These are phyloP conservation scores for Dittrichia graveolens DNA, from an alignment of 129 eudicot species.

Conservation along the genomic window DNA sequence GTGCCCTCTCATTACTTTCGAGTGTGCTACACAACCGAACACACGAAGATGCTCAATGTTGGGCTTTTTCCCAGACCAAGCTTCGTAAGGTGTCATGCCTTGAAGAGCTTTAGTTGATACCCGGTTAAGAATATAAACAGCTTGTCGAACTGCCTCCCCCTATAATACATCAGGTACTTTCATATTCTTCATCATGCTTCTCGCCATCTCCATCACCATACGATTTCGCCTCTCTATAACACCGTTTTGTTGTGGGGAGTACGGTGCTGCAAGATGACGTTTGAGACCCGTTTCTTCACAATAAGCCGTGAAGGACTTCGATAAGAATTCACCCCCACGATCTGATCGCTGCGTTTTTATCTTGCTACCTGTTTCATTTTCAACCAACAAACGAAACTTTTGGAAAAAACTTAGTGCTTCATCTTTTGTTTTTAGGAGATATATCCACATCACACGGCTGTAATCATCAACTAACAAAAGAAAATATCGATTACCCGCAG, in stretches of 20 bases:
- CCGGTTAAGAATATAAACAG: constrained; percentile 18
- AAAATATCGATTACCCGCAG: constrained; percentile 5
- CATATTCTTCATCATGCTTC: constrained; percentile 3
- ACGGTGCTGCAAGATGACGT: background rate
- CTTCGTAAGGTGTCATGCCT: constrained; percentile 29
- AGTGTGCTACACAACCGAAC: constrained; percentile 12
- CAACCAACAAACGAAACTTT: constrained; percentile 8
- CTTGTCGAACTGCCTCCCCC: constrained; percentile 18
- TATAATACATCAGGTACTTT: background rate
- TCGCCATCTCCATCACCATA: background rate
- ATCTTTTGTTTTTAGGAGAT: constrained; percentile 11
- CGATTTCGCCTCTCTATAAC: constrained; percentile 16
- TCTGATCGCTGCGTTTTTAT: constrained; percentile 1
- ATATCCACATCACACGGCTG: constrained; percentile 29
- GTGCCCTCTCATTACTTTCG: background rate
- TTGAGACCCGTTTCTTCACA: background rate
- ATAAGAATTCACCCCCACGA: constrained; percentile 11
- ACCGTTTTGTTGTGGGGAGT: constrained; percentile 19
- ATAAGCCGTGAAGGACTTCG: background rate
- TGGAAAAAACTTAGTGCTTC: constrained; percentile 9
- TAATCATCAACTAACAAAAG: constrained; percentile 30
- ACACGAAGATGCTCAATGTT: background rate
- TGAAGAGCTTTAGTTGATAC: constrained; percentile 18
- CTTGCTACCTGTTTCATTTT: background rate
- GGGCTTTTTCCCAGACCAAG: constrained; percentile 11